Evolutionary conservation across 78 protist species (phyloP), one percentile per base, ranked within the genome.

Genomic region (Polysphondylium violaceum): DNA sequence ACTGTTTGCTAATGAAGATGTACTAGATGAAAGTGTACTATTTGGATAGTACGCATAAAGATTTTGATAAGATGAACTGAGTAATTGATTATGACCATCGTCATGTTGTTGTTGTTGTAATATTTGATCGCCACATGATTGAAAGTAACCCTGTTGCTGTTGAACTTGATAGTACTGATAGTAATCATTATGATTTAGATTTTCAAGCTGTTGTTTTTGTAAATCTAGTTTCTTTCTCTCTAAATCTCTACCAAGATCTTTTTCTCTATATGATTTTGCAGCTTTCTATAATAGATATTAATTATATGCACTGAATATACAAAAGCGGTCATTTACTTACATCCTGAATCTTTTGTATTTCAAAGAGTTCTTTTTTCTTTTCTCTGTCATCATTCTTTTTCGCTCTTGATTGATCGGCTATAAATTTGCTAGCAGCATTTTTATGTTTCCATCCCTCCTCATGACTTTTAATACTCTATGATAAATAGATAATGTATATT

Each of bases 391-490:
- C 68, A 38, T 47, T 33, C 38, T 0, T 68, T n/a, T 68, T 79
- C 12, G 19, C 76, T 51, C 76, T 44, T n/a, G 64, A 67, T 55
- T 67, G 89, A 1, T 19, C 33, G 7, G 36, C 55, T 11, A 79
- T 35, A 23, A 50, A 47, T 19, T 21, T 79, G 3, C 53, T 33
- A 1, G 40, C 76, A 17, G 47, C 55, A 5, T 35, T 79, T 27
- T 79, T 79, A 40, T 79, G 89, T 25, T 23, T 55, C 89, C 89
- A 79, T 36, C 77, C 76, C 2, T 47, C 65, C 27, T 79, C 89
- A 67, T 79, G 89, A 56, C 35, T 79, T 43, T 79, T 79, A 17
- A 79, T 71, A 41, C 89, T 79, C 35, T 74, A 68, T 25, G 17
- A 19, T 21, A 40, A 23, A 7, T 5, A 6, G 27, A 7, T 47